Conservation (phyloP, 164 flowering plant species). For the Kalanchoe fedtschenkoi region DNA sequence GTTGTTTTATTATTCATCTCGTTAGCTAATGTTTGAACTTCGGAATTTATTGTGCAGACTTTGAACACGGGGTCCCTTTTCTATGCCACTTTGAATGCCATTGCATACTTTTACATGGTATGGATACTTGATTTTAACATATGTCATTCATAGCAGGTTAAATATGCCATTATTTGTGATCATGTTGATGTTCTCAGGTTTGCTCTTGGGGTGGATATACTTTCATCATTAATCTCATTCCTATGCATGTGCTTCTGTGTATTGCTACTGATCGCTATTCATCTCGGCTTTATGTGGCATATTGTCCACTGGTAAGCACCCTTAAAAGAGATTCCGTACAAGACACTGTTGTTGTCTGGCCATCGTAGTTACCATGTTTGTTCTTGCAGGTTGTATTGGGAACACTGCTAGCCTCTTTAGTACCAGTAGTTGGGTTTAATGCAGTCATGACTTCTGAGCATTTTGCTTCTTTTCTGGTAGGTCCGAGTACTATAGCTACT, state of each 20-base stretch:
- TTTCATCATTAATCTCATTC: constrained; percentile 93
- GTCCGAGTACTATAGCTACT: neutral
- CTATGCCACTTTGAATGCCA: constrained; percentile 87
- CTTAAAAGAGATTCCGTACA: neutral
- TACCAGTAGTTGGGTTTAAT: constrained; percentile 98
- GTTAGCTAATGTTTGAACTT: constrained; percentile 9
- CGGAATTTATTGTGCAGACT: constrained; percentile 50
- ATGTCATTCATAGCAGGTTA: neutral
- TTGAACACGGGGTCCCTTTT: constrained; percentile 96
- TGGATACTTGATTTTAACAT: constrained; percentile 8
- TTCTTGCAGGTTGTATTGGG: constrained; percentile 76
- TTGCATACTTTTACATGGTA: constrained; percentile 97
- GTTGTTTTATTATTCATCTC: neutral
- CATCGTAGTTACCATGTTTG: neutral
- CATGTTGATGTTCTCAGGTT: constrained; percentile 41
- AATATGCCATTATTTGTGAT: constrained; percentile 7
- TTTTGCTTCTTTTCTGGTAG: constrained; percentile 98
- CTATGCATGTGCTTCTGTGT: constrained; percentile 97
- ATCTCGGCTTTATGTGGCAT: constrained; percentile 84
- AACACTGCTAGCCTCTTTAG: constrained; percentile 83
- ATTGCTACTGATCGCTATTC: constrained; percentile 97
- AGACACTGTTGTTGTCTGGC: neutral
- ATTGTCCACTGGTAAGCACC: constrained; percentile 90
- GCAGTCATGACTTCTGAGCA: constrained; percentile 99
- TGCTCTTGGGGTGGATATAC: constrained; percentile 99